These are phyloP conservation scores for Fusarium poae DNA, from an alignment of 2,329 filamentous ascomycete genomes.

Conservation along the genomic window DNA sequence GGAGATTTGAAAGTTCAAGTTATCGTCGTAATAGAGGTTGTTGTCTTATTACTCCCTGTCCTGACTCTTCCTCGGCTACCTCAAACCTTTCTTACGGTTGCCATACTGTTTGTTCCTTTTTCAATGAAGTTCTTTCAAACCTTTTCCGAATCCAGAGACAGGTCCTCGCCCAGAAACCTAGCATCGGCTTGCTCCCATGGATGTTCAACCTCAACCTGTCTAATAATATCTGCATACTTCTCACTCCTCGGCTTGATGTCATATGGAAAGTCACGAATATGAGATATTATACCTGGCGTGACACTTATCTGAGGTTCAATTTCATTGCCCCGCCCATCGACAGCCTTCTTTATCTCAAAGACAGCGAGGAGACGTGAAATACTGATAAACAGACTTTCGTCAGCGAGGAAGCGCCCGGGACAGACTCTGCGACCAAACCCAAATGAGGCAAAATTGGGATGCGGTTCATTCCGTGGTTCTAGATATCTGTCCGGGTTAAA, in stretches of 20 bases:
- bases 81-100: too few species aligned
- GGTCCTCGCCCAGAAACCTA: not conserved
- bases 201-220: not conserved
- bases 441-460: not conserved
- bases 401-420: not conserved
- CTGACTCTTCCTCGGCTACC: too few species aligned
- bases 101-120: too few species aligned
- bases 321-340: fast-evolving
- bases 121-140: too few species aligned
- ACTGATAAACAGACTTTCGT: not conserved
- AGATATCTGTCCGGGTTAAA: conserved; percentile 48
- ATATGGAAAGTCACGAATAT: not conserved
- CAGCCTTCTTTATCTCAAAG: conserved; percentile 12
- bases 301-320: not conserved
- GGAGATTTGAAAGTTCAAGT: too few species aligned
- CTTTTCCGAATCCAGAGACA: not conserved
- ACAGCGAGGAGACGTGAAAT: not conserved
- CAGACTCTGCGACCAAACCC: conserved; percentile 24
- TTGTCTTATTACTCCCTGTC: too few species aligned
- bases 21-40: too few species aligned
- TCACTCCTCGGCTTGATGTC: not conserved
- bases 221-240: not conserved
- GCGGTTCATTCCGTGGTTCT: conserved; percentile 11
- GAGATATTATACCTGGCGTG: not conserved
- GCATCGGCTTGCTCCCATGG: conserved; percentile 10